These are phyloP conservation scores for Trichosporon sp. DNA, from an alignment of 1,284 basidiomycete species.

Conservation along the genomic window DNA sequence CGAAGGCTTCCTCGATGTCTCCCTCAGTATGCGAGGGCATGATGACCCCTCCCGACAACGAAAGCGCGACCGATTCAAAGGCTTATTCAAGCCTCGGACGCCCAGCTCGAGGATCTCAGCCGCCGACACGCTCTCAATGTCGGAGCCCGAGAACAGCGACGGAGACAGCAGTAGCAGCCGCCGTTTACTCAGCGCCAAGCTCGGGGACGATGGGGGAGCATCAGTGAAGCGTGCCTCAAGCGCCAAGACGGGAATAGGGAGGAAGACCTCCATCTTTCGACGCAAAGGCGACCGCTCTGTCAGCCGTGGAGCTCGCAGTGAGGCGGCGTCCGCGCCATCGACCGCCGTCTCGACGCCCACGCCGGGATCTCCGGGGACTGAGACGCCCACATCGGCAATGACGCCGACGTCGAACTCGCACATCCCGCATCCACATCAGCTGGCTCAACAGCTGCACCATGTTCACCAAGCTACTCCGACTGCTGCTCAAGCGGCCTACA, in stretches of 20 bases:
- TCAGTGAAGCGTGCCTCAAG: slow-evolving; percentile 3
- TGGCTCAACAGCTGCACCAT: slow-evolving; percentile 21
- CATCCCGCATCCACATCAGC: slow-evolving; percentile 8
- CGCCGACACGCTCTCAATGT: slow-evolving; percentile 32
- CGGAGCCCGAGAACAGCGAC: slow-evolving; percentile 49
- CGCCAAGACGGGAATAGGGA: not conserved
- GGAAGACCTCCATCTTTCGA: slow-evolving; percentile 14
- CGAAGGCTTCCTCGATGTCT: slow-evolving; percentile 91
- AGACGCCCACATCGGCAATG: not conserved
- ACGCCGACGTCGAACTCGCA: not conserved
- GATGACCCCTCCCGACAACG: slow-evolving; percentile 23
- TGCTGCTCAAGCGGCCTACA: slow-evolving; percentile 56
- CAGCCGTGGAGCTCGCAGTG: not conserved
- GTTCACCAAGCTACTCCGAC: slow-evolving; percentile 46
- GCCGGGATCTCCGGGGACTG: not conserved
- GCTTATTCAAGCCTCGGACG: slow-evolving; percentile 54
- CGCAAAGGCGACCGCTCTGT: not conserved
- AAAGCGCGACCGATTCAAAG: slow-evolving; percentile 68
- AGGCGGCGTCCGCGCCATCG: not conserved
- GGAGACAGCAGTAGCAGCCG: slow-evolving; percentile 1
- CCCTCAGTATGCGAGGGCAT: slow-evolving; percentile 72
- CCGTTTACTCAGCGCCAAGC: not conserved
- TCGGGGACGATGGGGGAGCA: not conserved
- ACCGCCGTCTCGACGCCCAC: slow-evolving; percentile 15
- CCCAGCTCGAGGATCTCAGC: not conserved